Base-by-base conservation (phyloP, 768 basidiomycete genomes). In the Scleroderma bovista region DNA sequence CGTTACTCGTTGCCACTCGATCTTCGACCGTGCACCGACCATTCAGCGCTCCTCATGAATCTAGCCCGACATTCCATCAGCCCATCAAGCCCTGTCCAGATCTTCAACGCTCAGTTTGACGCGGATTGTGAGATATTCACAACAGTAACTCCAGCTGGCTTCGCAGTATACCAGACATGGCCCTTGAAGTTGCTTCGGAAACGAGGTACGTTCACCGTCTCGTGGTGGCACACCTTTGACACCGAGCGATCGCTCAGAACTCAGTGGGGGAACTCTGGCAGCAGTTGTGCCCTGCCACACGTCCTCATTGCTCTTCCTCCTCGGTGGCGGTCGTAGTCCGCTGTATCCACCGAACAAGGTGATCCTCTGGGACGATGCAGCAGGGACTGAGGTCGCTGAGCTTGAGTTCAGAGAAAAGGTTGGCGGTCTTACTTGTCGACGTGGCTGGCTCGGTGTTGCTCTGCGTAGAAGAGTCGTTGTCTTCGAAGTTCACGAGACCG, bases 321-420 rank as follows among this genome's bases (percentile, higher is more conserved):
- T 93, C 48, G 92, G 92, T 44, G 92, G 92, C 40, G 90, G 92
- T 34, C 78, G 83, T 48, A 92, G 88, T 64, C 92, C 92, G 26
- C 78, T 86, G 10, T 94, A 93, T 68, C 88, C 93, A 24, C 88
- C 86, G 24, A 94, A 94, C 70, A 94, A 95, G 71, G 88, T 93
- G 47, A 75, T 94, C 55, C 65, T 95, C 47, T 94, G 90, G 90
- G 87, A 94, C 66, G 91, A 91, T 68, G 77, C 76, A 3, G 69
- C 78, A 3, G 80, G 80, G n/a, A 71, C 72, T 52, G 88, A 93
- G 63, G 86, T 91, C 44, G 89, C 88, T 33, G 90, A 93, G 65
- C 76, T 94, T 51, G 91, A 93, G 69, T 94, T 95, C 62, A 76
- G 87, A 59, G 92, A 93, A 68, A 75, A 77, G 51, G 90, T 92